A percentile compares a stretch with the other conserved stretches of the same genome.
These are phyloP conservation scores for Purshia tridentata DNA, from an alignment of 306 rosid species.

Conservation along the genomic window DNA sequence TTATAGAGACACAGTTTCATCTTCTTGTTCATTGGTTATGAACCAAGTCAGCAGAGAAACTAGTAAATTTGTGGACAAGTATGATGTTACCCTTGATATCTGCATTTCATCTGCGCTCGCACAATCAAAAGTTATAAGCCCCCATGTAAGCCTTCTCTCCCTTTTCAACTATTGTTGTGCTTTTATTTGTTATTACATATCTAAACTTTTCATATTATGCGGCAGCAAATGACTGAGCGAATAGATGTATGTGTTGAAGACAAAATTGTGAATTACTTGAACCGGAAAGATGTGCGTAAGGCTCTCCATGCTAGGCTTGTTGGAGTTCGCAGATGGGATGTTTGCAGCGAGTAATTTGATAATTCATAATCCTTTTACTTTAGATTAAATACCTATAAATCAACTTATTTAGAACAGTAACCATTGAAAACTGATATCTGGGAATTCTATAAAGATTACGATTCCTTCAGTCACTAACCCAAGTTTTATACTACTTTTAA, in stretches of 20 bases:
- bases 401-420: background rate
- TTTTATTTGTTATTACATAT: background rate
- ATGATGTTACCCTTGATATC: constrained; percentile 82
- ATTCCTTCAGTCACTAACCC: background rate
- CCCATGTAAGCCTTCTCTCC: constrained; percentile 39
- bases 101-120: constrained; percentile 67
- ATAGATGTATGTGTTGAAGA: constrained; percentile 74
- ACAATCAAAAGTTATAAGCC: constrained; percentile 53
- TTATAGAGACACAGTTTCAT: constrained; percentile 35
- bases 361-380: background rate
- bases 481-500: background rate
- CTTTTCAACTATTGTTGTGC: background rate
- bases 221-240: constrained; percentile 40
- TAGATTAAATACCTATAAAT: background rate
- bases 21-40: constrained; percentile 52
- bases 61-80: constrained; percentile 71
- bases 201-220: background rate
- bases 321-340: constrained; percentile 45
- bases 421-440: background rate
- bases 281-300: constrained; percentile 56
- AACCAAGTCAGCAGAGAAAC: constrained; percentile 68
- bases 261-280: constrained; percentile 49
- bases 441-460: background rate
- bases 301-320: constrained; percentile 78
- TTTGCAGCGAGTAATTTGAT: constrained; percentile 54